These are phyloP conservation scores for Rehmannia glutinosa DNA, from an alignment of 257 asterid species.

Conservation along the genomic window DNA sequence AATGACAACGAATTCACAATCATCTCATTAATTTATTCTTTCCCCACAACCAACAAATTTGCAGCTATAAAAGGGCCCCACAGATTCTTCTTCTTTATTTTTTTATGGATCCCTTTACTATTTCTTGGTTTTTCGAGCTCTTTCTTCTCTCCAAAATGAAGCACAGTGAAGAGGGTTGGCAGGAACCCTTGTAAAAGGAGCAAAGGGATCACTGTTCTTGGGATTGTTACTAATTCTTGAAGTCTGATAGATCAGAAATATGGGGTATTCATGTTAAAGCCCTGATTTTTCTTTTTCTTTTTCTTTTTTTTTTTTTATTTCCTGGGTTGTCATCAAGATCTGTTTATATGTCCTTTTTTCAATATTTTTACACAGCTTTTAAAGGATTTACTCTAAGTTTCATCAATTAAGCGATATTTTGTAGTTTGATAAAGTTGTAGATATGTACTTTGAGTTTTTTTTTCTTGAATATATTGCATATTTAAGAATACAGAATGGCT, in stretches of 20 bases:
- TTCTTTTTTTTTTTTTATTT: conserved; percentile 22
- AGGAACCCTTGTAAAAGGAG: conserved; percentile 24
- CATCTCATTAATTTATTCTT: conserved; percentile 34
- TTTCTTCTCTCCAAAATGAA: conserved; percentile 33
- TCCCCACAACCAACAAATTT: conserved; percentile 55
- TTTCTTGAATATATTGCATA: neutral
- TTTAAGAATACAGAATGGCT: neutral
- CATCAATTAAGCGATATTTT: neutral
- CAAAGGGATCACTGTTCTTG: conserved; percentile 9
- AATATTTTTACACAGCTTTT: too few species aligned
- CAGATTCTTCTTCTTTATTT: conserved; percentile 24
- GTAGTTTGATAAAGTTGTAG: neutral
- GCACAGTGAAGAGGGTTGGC: conserved; percentile 47
- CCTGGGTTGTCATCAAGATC: too few species aligned
- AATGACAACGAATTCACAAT: conserved; percentile 32
- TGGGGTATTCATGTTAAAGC: conserved; percentile 34
- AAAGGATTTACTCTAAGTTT: too few species aligned
- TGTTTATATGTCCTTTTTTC: conserved; percentile 16
- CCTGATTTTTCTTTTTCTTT: too few species aligned
- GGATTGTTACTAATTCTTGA: conserved; percentile 23
- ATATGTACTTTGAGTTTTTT: neutral
- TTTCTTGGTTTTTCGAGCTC: conserved; percentile 20
- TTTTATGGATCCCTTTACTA: conserved; percentile 10
- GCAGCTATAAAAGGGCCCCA: conserved; percentile 56
- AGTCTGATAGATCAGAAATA: conserved; percentile 25